Percentiles rank a stretch among this genome's conserved stretches.
Evolutionary conservation across 192 early-diverging fungal species (phyloP).

Genomic region (Backusella macrospora): DNA sequence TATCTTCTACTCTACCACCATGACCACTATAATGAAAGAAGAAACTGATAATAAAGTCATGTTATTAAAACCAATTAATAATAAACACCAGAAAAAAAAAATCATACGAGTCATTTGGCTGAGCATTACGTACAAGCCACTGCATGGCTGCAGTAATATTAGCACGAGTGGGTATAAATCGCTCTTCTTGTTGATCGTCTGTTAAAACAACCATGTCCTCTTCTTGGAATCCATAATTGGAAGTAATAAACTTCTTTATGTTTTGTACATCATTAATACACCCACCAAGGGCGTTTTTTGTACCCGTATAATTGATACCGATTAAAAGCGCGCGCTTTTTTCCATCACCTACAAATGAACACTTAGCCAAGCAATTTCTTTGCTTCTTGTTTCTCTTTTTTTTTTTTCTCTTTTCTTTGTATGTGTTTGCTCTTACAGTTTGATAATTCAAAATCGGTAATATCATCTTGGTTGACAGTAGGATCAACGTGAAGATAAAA

Average conservation of each 20-base stretch:
- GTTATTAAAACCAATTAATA: neutral
- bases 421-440: constrained; percentile 38
- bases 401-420: neutral
- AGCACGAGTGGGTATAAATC: constrained; percentile 65
- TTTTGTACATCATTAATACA: constrained; percentile 85
- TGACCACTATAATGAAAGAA: constrained; percentile 87
- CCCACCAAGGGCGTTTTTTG: constrained; percentile 60
- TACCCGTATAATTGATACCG: constrained; percentile 88
- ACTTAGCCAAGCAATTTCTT: neutral
- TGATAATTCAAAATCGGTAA: constrained; percentile 46
- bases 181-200: constrained; percentile 69
- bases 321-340: constrained; percentile 85
- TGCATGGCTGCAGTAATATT: constrained; percentile 80
- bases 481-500: constrained; percentile 28
- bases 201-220: constrained; percentile 76
- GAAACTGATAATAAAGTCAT: constrained; percentile 45
- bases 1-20: constrained; percentile 61
- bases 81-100: neutral
- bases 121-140: constrained; percentile 79
- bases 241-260: constrained; percentile 70
- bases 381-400: neutral
- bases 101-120: constrained; percentile 70
- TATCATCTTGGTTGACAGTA: constrained; percentile 27
- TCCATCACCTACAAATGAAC: constrained; percentile 44
- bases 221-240: constrained; percentile 63